Evolutionary conservation across 1,139 yeast species (phyloP).

Genomic region (Protomyces lactucae-debilis): DNA sequence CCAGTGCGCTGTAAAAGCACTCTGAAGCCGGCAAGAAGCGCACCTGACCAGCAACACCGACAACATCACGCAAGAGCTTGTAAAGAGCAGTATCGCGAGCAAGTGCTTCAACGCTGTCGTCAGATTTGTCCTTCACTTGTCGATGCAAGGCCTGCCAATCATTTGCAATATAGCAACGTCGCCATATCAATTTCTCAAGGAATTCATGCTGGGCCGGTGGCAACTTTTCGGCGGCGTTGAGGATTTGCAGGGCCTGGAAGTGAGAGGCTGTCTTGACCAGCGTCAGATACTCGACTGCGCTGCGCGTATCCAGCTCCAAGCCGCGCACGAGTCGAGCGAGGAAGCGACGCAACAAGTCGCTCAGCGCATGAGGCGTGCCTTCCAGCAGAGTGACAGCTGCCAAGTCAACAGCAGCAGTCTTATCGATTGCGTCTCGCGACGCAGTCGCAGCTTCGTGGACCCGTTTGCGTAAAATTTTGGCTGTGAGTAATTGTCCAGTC

Average conservation of each 20-base stretch:
- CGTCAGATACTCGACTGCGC: slow-evolving; percentile 57
- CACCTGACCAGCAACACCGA: neutral
- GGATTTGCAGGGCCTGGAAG: slow-evolving; percentile 45
- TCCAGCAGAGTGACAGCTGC: slow-evolving; percentile 3
- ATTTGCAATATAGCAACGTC: slow-evolving; percentile 57
- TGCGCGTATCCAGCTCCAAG: slow-evolving; percentile 45
- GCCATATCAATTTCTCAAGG: slow-evolving; percentile 48
- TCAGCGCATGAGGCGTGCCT: slow-evolving; percentile 4
- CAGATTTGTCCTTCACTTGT: slow-evolving; percentile 45
- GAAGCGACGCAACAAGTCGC: slow-evolving; percentile 37
- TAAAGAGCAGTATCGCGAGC: slow-evolving; percentile 45
- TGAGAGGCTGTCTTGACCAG: slow-evolving; percentile 44
- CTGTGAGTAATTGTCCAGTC: slow-evolving; percentile 9
- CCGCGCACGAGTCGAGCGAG: slow-evolving; percentile 43
- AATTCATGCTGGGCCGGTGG: slow-evolving; percentile 12
- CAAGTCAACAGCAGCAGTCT: slow-evolving; percentile 24
- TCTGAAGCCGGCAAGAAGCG: neutral
- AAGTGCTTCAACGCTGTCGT: slow-evolving; percentile 45
- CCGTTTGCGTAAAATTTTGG: neutral
- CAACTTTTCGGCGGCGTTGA: slow-evolving; percentile 31
- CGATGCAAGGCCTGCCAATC: slow-evolving; percentile 51
- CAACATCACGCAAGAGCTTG: neutral
- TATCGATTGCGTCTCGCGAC: slow-evolving; percentile 10
- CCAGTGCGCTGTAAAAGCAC: neutral
- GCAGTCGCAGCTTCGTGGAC: neutral